Evolutionary conservation across 306 rosid genomes (phyloP), one percentile per base, ranked within the genome.

Genomic region (Rosa chinensis): DNA sequence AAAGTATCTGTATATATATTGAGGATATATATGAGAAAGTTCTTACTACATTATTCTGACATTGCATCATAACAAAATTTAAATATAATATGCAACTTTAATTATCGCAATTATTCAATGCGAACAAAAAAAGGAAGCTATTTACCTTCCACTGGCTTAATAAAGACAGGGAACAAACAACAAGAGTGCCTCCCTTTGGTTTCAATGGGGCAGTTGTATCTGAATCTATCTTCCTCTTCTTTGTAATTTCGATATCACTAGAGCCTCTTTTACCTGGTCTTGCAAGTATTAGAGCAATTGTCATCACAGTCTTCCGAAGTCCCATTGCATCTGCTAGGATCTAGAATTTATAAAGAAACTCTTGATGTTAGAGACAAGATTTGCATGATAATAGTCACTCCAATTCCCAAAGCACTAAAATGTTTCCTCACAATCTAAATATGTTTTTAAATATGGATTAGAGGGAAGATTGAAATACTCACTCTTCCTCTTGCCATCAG

Each of bases 251-350:
- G 32, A 17, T 48, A 72, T 74, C 76, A 70, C 79, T 84, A 61
- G 85, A 75, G 61, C 82, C 77, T 18, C 76, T 82, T 78, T 82
- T 84, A 58, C 88, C 87, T 68, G 73, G 86, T 67, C 84, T 88
- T 68, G 89, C 79, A 70, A 92, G 97, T 74, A 92, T 89, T 80
- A 94, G 81, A 66, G 92, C 88, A 80, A 94, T 92, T 70, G 97
- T 89, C 98, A 94, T 94, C 72, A 94, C 98, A 32, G 98, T 92
- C 88, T 94, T 94, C 56, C 98, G 97, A 72, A 94, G 98, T 73
- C 98, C 98, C 98, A 94, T 94, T 28, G 97, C 97, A 86, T 94
- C 98, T 8, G 92, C 98, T 49, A 94, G 89, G 71, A 90, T 88
- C 98, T 94, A 47, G 14, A 16, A 18, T 52, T 5, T 25, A 25